Base-by-base conservation (phyloP, 225 moss, liverwort and hornwort genomes). In the Polytrichum formosum region DNA sequence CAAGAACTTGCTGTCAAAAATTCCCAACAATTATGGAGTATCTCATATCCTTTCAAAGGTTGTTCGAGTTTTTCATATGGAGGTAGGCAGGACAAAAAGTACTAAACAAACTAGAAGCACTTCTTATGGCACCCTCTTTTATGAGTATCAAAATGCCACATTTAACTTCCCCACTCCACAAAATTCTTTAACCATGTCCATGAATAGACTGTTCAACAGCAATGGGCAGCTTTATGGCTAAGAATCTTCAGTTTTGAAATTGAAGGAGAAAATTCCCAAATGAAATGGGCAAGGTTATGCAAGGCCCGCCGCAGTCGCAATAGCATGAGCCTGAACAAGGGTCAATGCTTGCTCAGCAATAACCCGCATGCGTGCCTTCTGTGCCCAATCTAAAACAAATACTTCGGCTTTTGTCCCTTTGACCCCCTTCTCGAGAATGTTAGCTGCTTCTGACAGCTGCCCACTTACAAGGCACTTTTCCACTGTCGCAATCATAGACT, bases 251-350 rank as follows among this genome's bases (percentile, higher is more conserved):
- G 13, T 58, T 23, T 58, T 58, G 58, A 58, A 9, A 20, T n/a
- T 22, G 21, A n/a, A 56, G 6, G 58, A 58, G 63, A 66, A 70
- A 64, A 65, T 76, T 68, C 71, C 69, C 56, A 78, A 53, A n/a
- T 20, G 28, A 18, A 20, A 64, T 46, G 33, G 17, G 28, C 35
- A n/a, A 7, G 54, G 69, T 83, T 67, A 89, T 71, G 83, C 86
- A 77, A 86, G 72, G 69, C 86, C 83, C 23, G 81, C 86, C 74
- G 81, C 79, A 26, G 80, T 83, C 54, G 86, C 86, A 72, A 89
- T 79, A 46, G 86, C 83, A 73, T 89, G 89, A 37, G 86, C 80
- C 81, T 86, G 89, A 56, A 89, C 69, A 22, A 89, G 76, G 64
- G 75, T 55, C 69, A 83, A 81, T 62, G 89, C 81, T 72, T 89